Evolutionary conservation across 371 early-diverging fungal species (phyloP), one percentile per base, ranked within the genome.

Genomic region (Blyttiomyces sp.): DNA sequence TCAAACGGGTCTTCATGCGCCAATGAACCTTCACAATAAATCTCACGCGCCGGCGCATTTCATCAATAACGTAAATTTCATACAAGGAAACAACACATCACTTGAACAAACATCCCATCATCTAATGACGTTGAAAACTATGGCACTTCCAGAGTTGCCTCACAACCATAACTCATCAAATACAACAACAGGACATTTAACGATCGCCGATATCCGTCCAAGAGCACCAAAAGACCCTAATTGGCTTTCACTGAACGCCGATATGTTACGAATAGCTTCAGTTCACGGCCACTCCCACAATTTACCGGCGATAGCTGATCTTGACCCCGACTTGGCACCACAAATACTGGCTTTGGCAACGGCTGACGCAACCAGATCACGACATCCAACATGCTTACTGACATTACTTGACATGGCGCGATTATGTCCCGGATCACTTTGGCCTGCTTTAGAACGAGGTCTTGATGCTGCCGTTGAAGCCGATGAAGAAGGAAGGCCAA

Each of bases 281-380:
- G 39, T 31, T 26, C 17, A 36, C 43, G 55, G 55, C 17, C 43
- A 43, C n/a, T 24, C 7, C 23, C 17, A 26, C 27, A 17, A 34
- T 17, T 44, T 55, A 13, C 55, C 55, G 24, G 19, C 55, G 16
- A 26, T 55, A 9, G 13, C 55, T 3, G 55, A 55, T 27, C 55
- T 55, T 9, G 55, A 55, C 28, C 43, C 55, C 24, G 55, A 36
- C 9, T 42, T 44, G 5, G 21, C 55, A 9, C 6, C 43, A 13
- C 39, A 36, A 23, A 7, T 43, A n/a, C 43, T 55, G 26, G 19
- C 55, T 31, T 44, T 55, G 4, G 42, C 55, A 7, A 24, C 24
- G 43, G 31, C 43, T 5, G 55, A 55, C 43, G 55, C 55, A 39
- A 55, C 55, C 7, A 42, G 55, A 9, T n/a, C 55, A 55, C 43